phyloP scores from a whole-genome alignment of 495 filamentous ascomycete genomes.

The Penicillium goetzii region DNA sequence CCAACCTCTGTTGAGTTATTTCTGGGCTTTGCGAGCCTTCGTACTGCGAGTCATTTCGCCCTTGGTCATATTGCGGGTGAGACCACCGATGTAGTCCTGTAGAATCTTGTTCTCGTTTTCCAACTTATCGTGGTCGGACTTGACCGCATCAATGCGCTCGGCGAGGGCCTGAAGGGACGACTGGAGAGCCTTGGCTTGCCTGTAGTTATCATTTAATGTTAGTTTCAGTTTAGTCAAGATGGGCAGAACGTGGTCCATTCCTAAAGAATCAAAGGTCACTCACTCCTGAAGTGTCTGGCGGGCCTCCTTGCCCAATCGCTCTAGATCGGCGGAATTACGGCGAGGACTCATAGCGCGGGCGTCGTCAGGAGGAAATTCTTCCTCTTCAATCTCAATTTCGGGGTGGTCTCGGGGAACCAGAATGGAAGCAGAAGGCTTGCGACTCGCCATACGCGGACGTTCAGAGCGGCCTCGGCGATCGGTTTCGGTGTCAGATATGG shows the following conservation, averaged over 20 bases:
- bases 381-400: slow-evolving; percentile 67
- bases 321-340: slow-evolving; percentile 84
- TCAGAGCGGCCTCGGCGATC: slow-evolving; percentile 50
- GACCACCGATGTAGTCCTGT: slow-evolving; percentile 74
- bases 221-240: slow-evolving; percentile 1
- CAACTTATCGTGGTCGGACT: slow-evolving; percentile 90
- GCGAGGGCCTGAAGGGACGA: slow-evolving; percentile 85
- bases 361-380: slow-evolving; percentile 79
- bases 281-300: slow-evolving; percentile 67
- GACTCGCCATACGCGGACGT: slow-evolving; percentile 59
- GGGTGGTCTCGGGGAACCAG: slow-evolving; percentile 75
- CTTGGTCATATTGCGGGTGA: slow-evolving; percentile 58
- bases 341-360: slow-evolving; percentile 94
- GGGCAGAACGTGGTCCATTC: not conserved
- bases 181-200: slow-evolving; percentile 86
- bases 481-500: slow-evolving; percentile 52
- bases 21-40: slow-evolving; percentile 51
- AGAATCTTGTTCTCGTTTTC: slow-evolving; percentile 93
- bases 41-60: slow-evolving; percentile 50
- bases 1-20: slow-evolving; percentile 31
- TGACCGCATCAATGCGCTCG: slow-evolving; percentile 91
- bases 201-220: slow-evolving; percentile 33
- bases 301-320: slow-evolving; percentile 81
- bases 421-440: slow-evolving; percentile 79
- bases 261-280: slow-evolving; percentile 30